A percentile compares a stretch with the other conserved stretches of the same genome.
These are phyloP conservation scores for Xylariaceae sp. DNA, from an alignment of 2,329 filamentous ascomycete species.

Conservation along the genomic window DNA sequence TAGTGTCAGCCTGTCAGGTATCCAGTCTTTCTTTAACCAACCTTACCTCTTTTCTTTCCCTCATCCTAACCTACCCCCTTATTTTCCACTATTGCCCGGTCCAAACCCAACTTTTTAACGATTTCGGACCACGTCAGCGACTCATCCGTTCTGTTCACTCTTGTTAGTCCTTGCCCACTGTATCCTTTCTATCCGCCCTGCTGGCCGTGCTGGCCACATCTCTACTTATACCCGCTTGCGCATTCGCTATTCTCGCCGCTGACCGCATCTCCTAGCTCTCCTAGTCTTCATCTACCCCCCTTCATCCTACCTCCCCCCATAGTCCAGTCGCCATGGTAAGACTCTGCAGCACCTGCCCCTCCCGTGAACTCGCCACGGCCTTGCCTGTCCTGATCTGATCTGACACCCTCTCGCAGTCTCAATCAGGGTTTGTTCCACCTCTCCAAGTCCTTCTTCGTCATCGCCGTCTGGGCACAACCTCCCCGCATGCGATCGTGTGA, in stretches of 20 bases:
- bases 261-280: conserved; percentile 28
- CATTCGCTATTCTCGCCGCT: conserved; percentile 22
- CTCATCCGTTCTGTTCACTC: conserved; percentile 12
- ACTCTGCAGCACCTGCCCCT: conserved; percentile 13
- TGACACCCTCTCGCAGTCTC: conserved; percentile 46
- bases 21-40: conserved; percentile 16
- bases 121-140: conserved; percentile 18
- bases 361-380: background rate
- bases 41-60: conserved; percentile 22
- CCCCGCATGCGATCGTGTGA: conserved; percentile 15
- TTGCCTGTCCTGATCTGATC: conserved; percentile 24
- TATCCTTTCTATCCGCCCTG: conserved; percentile 1
- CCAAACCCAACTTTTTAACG: conserved; percentile 14
- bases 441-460: conserved; percentile 7
- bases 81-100: conserved; percentile 12
- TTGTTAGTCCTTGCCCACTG: conserved; percentile 18
- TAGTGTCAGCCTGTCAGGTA: conserved; percentile 24
- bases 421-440: conserved; percentile 57
- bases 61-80: conserved; percentile 11
- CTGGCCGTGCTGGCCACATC: conserved; percentile 2
- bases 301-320: conserved; percentile 15
- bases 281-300: conserved; percentile 19
- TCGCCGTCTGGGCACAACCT: conserved; percentile 8
- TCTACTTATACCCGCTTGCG: conserved; percentile 5
- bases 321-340: conserved; percentile 31